phyloP scores from a whole-genome alignment of 2,329 filamentous ascomycete genomes.

The Blastomyces parvus region DNA sequence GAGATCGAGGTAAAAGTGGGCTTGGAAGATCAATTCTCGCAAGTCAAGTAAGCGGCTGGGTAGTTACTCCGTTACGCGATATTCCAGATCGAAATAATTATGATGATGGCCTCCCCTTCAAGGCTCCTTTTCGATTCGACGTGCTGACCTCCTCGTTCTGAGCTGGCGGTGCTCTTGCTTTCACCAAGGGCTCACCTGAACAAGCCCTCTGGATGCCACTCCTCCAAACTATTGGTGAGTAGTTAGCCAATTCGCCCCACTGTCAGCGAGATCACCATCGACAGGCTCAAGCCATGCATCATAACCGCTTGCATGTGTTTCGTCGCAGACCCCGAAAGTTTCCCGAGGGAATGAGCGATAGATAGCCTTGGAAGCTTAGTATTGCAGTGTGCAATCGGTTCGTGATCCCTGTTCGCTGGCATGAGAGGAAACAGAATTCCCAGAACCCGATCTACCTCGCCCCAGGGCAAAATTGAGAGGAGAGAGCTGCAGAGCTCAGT shows the following conservation, averaged over 20 bases:
- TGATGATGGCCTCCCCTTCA: too few relatives aligned
- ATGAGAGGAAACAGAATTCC: background rate
- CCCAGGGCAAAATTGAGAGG: background rate
- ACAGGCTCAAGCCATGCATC: background rate
- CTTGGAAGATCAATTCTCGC: too few relatives aligned
- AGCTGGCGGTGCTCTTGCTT: background rate
- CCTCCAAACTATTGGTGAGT: background rate
- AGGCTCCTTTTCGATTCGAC: background rate
- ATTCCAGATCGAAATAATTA: too few relatives aligned
- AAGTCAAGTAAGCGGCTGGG: too few relatives aligned
- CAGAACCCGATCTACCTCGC: background rate
- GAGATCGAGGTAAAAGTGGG: too few relatives aligned
- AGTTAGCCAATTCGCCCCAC: background rate
- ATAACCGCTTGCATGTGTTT: background rate
- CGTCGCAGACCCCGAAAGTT: background rate
- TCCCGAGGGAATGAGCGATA: too few relatives aligned
- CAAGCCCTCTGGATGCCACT: background rate
- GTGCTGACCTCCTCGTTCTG: background rate
- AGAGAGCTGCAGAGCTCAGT: background rate
- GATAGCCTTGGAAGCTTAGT: too few relatives aligned
- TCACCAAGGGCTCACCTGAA: background rate
- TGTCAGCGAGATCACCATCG: background rate
- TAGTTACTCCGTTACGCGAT: too few relatives aligned
- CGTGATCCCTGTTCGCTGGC: too few relatives aligned
- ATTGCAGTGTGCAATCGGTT: background rate